Base-by-base conservation (phyloP, 371 early-diverging fungal species). In the Apophysomyces sp. region DNA sequence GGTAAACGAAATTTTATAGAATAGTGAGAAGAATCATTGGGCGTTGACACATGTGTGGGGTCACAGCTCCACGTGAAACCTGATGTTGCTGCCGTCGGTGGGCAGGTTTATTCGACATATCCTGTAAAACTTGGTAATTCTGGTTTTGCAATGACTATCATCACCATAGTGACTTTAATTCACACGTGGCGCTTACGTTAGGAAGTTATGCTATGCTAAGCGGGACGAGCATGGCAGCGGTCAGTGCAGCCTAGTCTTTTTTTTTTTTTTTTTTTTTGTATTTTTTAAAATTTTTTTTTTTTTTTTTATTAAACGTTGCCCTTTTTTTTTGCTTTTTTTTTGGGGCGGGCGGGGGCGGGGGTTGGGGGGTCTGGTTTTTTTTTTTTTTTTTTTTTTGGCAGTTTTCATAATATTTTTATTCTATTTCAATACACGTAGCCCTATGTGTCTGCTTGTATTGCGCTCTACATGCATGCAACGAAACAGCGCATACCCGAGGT, bases 171-270 rank as follows among this genome's bases (percentile, higher is more conserved):
- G 11, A 18, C n/a, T 21, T 8, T 44, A n/a, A 8, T 44, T 44
- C 49, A 18, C 49, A 44, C 49, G 49, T 21, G 49, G 31, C 55
- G 34, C 27, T 21, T 9, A 3, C 12, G 13, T 3, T 21, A 61
- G 67, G 67, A 5, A 24, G 52, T 3, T 67, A 67, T 52, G 27
- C 36, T 13, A 62, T 49, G 16, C 41, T 67, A 59, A 67, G 62
- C 40, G 67, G 67, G 2, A 67, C 67, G 21, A 62, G 67, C 41
- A 67, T 67, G 67, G 62, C 62, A 32, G 49, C 67, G 13, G 67
- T 67, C 58, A 67, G 58, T 5, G 21, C n/a, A 11, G 11, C 5
- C n/a, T 11, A 11, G 8, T 44, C 16, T 44, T 21, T 13, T 2
- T 34, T 34, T 34, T 34, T 34, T 34, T 13, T 34, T 34, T 34